Evolutionary conservation across 352 stramenopile species (phyloP), one percentile per base, ranked within the genome.

Genomic region (Phytopythium oedochilum): DNA sequence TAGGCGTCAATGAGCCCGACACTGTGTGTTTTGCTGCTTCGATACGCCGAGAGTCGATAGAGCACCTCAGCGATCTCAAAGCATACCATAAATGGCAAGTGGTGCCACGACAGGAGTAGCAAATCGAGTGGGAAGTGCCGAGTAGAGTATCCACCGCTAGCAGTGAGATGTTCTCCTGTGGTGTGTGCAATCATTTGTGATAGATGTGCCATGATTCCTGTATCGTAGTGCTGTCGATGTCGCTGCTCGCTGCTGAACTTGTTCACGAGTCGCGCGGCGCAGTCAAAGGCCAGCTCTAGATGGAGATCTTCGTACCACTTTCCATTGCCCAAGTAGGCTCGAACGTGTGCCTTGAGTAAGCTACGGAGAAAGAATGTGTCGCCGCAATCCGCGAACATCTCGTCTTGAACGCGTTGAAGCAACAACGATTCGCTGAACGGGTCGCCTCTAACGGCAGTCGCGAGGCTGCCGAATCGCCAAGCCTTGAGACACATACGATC

Each of bases 401-500:
- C 76, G 23, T 70, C 50, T 28, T 82, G 53, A 20, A 88, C 64
- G 26, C 76, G 64, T 59, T 89, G 68, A 3, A 89, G 63, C 40
- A 89, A 39, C n/a, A 88, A 38, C 9, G 76, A 63, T 55, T 88
- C 79, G 29, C 57, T 60, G 55, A 81, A 83, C 25, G 78, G 56
- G n/a, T 73, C 61, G 1, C 73, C 78, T 29, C 57, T 50, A 18
- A 83, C 53, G 9, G 28, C 40, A 11, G 56, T 18, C 0, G 79
- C 56, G 15, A 86, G 53, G 48, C 76, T 89, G 39, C 84, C 63
- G 22, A 59, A 77, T 8, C 55, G 32, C 79, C 76, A 88, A 0
- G 79, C 76, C 22, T 82, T 83, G 12, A 86, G 40, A 22, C 74
- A 78, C 71, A 88, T 78, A 17, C 79, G 70, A 39, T 89, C 76